A percentile compares a stretch with the other conserved stretches of the same genome.
phyloP scores from a whole-genome alignment of 2,329 filamentous ascomycete species.

The Hypoxylon sp. region DNA sequence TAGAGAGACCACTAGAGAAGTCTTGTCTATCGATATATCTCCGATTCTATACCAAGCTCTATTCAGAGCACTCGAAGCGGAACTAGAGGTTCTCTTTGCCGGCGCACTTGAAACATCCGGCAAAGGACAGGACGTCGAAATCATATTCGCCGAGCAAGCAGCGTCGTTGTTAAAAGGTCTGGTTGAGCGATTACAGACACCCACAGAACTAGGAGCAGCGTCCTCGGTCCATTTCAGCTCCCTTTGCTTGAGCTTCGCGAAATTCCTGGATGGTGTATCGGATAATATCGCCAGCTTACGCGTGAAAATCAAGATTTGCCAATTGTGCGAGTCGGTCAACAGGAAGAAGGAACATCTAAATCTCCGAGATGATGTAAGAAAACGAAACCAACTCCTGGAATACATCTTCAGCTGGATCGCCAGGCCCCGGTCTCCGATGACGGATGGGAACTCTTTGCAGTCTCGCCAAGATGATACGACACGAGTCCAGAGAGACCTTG shows the following conservation, averaged over 20 bases:
- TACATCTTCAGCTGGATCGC: constrained; percentile 75
- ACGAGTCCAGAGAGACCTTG: constrained; percentile 70
- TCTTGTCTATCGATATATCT: constrained; percentile 71
- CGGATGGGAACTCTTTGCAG: constrained; percentile 52
- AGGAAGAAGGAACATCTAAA: constrained; percentile 74
- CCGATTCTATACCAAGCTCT: constrained; percentile 68
- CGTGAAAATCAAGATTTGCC: constrained; percentile 75
- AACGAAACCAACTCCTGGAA: constrained; percentile 73
- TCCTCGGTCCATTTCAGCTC: constrained; percentile 71
- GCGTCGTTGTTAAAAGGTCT: constrained; percentile 69
- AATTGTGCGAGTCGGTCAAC: constrained; percentile 70
- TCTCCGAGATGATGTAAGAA: constrained; percentile 72
- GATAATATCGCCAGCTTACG: constrained; percentile 65
- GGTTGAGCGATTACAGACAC: constrained; percentile 70
- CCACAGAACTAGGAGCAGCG: constrained; percentile 68
- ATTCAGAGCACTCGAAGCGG: constrained; percentile 70
- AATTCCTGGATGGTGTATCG: constrained; percentile 67
- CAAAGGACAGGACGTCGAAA: constrained; percentile 65
- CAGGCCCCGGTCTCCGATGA: constrained; percentile 62
- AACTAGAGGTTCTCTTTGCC: constrained; percentile 70
- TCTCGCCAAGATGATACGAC: constrained; percentile 64
- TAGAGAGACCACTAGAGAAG: constrained; percentile 72
- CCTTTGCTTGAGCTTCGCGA: constrained; percentile 71
- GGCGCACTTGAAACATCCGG: constrained; percentile 61
- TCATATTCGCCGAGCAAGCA: constrained; percentile 73